Percentiles rank a stretch among this genome's conserved stretches.
These are phyloP conservation scores for Pinus albicaulis DNA, from an alignment of 75 land plant species.

Conservation along the genomic window DNA sequence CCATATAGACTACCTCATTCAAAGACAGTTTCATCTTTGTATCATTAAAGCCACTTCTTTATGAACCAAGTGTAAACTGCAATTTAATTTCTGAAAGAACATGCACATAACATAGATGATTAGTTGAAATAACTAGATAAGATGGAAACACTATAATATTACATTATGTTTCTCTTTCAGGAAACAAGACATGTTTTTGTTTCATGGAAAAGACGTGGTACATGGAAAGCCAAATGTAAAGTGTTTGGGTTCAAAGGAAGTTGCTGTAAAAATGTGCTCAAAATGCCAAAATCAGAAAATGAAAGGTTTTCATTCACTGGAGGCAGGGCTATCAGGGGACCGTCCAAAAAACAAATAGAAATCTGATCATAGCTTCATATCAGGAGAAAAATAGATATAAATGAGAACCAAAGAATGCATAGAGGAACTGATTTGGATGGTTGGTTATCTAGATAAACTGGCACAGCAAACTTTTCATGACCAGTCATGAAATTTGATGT, in stretches of 20 bases:
- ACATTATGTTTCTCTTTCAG: no score
- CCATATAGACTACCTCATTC: background rate
- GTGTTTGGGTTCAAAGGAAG: no score
- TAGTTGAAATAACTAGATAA: constrained; percentile 1
- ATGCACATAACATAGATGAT: background rate
- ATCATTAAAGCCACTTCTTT: background rate
- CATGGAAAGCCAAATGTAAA: no score
- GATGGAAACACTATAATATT: background rate
- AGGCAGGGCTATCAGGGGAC: background rate
- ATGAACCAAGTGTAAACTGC: background rate
- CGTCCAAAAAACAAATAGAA: background rate
- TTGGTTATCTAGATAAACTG: background rate
- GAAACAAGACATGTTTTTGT: no score
- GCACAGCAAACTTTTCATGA: background rate
- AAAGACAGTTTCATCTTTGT: background rate
- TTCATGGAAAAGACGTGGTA: no score
- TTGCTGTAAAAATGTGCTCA: background rate
- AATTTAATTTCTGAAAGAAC: background rate
- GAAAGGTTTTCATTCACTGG: background rate
- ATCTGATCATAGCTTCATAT: background rate
- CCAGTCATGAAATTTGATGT: background rate
- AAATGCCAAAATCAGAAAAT: background rate
- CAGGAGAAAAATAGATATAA: background rate
- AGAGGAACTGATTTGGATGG: background rate
- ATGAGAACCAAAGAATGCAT: background rate